phyloP scores from a whole-genome alignment of 345 rosid species.

The Aquilaria yunnanensis region DNA sequence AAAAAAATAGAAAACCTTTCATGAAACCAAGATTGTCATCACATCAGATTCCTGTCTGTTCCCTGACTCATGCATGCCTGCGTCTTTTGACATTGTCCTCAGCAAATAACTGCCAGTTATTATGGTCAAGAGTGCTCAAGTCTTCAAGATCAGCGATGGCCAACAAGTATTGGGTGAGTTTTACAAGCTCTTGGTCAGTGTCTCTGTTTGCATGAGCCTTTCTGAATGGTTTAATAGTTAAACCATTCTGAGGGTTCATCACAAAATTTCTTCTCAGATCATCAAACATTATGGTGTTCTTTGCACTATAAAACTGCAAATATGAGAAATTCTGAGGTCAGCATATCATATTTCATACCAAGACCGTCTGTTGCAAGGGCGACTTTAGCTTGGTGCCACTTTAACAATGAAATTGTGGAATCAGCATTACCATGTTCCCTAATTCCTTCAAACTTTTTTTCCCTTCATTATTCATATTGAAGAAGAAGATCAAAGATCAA shows the following conservation, averaged over 20 bases:
- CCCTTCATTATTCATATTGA: too few relatives aligned
- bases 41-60: constrained; percentile 11
- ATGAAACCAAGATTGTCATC: constrained; percentile 2
- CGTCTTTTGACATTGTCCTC: constrained; percentile 68
- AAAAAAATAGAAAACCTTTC: too few relatives aligned
- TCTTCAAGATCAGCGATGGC: constrained; percentile 83
- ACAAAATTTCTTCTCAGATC: constrained; percentile 83
- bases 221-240: constrained; percentile 72
- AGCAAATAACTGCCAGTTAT: constrained; percentile 58
- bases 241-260: constrained; percentile 93
- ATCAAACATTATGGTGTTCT: constrained; percentile 97
- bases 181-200: constrained; percentile 77
- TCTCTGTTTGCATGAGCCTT: constrained; percentile 88
- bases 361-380: too few relatives aligned
- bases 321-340: background rate
- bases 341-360: background rate
- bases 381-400: too few relatives aligned
- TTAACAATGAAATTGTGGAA: background rate
- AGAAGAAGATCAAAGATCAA: background rate
- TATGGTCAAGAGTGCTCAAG: constrained; percentile 67
- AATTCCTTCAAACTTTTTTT: too few relatives aligned
- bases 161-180: constrained; percentile 80
- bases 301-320: constrained; percentile 68
- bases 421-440: too few relatives aligned
- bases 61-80: constrained; percentile 39